Evolutionary conservation across 768 basidiomycete species (phyloP), one percentile per base, ranked within the genome.

Genomic region (Pleurotus eryngii): DNA sequence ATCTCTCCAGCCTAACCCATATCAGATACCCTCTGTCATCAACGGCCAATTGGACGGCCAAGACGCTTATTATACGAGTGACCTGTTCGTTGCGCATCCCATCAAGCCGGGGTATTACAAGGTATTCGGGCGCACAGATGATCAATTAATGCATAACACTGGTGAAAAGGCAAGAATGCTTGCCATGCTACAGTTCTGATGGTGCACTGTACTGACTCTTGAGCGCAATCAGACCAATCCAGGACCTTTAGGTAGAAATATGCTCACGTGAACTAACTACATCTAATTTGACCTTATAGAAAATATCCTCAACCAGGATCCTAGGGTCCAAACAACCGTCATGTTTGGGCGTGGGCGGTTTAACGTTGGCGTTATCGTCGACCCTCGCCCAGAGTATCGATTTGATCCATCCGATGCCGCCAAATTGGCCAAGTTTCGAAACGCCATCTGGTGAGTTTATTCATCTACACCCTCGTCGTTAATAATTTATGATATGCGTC

Each of bases 61-160:
- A 15, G 65, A 68, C 18, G 77, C 73, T 9, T 80, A 78, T 46
- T 68, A 76, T 1, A 79, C 78, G 1, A 64, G 68, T 0, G 81
- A 81, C 61, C 45, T 81, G 2, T 65, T 82, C 14, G 57, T 70
- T 0, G 71, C 73, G 24, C 81, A 82, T 61, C 77, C 81, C 0
- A 72, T 71, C 0, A 74, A 71, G 26, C 57, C 72, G 4, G 68
- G 74, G 1, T 42, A 71, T 14, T 83, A 69, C 70, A 72, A 61
- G 51, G 62, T 82, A 42, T 63, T 60, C 38, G 77, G 76, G 6
- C 61, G 76, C 7, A 60, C 59, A 3, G 76, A 78, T 56, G 76
- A 77, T 55, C 77, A 77, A 59, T 74, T 77, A 43, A 69, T 73
- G 65, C 67, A 73, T 24, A 67, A 61, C 26, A 74, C 68, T 27